phyloP scores from a whole-genome alignment of 768 basidiomycete species.

The Boletus sp. region DNA sequence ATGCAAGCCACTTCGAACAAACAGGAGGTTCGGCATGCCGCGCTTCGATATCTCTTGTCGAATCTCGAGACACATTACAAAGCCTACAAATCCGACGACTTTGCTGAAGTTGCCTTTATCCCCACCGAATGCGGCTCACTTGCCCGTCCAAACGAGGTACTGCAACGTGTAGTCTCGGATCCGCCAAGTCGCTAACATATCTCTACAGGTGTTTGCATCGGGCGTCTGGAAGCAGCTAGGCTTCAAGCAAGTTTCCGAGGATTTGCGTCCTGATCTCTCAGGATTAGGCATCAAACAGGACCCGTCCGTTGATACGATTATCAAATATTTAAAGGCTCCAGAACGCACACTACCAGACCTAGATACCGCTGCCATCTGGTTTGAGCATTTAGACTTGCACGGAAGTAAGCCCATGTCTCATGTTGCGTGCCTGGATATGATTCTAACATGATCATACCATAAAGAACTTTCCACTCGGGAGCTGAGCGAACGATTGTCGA shows the following conservation, averaged over 20 bases:
- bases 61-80: constrained; percentile 9
- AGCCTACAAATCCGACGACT: constrained; percentile 11
- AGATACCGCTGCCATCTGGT: constrained; percentile 3
- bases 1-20: constrained; percentile 4
- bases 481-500: constrained; percentile 6
- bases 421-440: neutral
- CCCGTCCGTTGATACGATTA: neutral
- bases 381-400: constrained; percentile 1
- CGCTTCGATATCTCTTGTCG: too few relatives aligned
- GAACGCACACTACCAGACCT: neutral
- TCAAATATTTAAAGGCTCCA: neutral
- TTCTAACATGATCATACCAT: neutral
- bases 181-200: neutral
- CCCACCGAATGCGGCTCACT: constrained; percentile 4
- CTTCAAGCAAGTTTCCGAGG: constrained; percentile 2
- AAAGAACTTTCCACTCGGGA: constrained; percentile 5
- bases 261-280: constrained; percentile 1
- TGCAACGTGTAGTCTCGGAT: neutral
- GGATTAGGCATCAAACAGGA: constrained; percentile 11
- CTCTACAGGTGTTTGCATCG: constrained; percentile 6
- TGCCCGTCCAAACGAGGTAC: constrained; percentile 11
- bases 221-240: constrained; percentile 5
- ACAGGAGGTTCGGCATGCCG: neutral
- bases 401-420: constrained; percentile 5
- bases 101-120: too few relatives aligned